Evolutionary conservation across 108 stramenopile genomes (phyloP), one percentile per base, ranked within the genome.

Genomic region (Aureococcus anophagefferens): DNA sequence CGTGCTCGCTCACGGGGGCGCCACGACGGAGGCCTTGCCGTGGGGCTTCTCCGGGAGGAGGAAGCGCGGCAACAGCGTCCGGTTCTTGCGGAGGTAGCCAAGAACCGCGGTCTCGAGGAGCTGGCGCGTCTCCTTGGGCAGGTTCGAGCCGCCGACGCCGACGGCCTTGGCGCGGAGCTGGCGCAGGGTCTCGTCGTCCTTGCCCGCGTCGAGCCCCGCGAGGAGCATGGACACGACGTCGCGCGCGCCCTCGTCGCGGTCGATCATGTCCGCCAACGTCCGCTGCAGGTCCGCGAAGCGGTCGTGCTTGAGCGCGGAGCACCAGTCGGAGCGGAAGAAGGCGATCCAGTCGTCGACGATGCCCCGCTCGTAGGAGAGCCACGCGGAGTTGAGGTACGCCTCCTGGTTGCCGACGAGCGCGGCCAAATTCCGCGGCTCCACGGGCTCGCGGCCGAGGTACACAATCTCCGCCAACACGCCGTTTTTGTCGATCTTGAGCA

Each of bases 331-430:
- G 46, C 68, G 76, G 32, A 84, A 79, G 77, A 82, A 84, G 13
- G 79, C 75, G 14, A 84, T 32, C 67, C 75, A 75, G 67, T 81
- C 81, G 11, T 72, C 63, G 29, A 84, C 79, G 13, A 40, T 40
- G 29, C 81, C 81, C n/a, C 69, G 63, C 37, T 81, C 78, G 63
- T 79, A 74, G 35, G 67, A 36, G n/a, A 30, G 62, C 72, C 74
- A 81, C 32, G 76, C 25, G 35, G 35, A 62, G 78, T 84, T 81
- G 31, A 84, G 68, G 66, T 78, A 83, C 17, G 79, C 70, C 51
- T 80, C 67, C 29, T 84, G 84, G 46, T 75, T 35, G 21, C 84
- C 84, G 5, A 84, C 84, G 36, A 84, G 18, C 30, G 40, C 30
- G 44, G 44, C 65, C 21, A 78, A 45, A 62, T 76, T 76, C 72